phyloP scores from a whole-genome alignment of 257 asterid species.

The Nicotiana tabacum region DNA sequence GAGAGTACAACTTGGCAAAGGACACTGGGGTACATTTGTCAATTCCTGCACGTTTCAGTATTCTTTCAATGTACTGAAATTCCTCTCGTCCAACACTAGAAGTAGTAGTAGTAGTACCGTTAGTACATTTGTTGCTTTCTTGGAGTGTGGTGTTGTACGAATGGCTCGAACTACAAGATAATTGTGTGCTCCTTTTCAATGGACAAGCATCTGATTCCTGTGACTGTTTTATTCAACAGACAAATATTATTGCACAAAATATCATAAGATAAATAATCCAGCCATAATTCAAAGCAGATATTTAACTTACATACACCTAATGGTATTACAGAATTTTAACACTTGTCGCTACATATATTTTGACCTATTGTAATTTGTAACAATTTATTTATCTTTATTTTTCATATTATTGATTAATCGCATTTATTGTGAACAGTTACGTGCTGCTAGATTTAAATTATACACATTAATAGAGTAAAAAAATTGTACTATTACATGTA shows the following conservation, averaged over 20 bases:
- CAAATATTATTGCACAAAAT: neutral
- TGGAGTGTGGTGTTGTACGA: conserved; percentile 42
- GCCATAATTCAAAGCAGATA: neutral
- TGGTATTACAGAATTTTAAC: too few relatives aligned
- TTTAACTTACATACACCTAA: too few relatives aligned
- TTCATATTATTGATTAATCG: too few relatives aligned
- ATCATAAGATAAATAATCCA: neutral
- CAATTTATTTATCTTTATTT: too few relatives aligned
- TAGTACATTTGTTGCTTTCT: conserved; percentile 15
- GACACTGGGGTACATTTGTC: conserved; percentile 31
- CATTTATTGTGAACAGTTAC: too few relatives aligned
- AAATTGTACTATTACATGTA: too few relatives aligned
- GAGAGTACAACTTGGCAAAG: conserved; percentile 44
- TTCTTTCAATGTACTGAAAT: conserved; percentile 48
- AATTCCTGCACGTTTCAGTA: conserved; percentile 57
- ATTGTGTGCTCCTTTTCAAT: conserved; percentile 60
- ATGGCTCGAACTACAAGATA: conserved; percentile 53
- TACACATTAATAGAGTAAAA: too few relatives aligned
- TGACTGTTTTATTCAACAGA: conserved; percentile 23
- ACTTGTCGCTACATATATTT: too few relatives aligned
- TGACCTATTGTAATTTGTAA: too few relatives aligned
- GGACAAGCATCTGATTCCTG: conserved; percentile 47
- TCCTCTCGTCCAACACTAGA: conserved; percentile 26
- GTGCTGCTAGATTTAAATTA: too few relatives aligned
- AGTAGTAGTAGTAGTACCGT: conserved; percentile 21